These are phyloP conservation scores for Escallonia herrerae DNA, from an alignment of 129 eudicot genomes.

Conservation along the genomic window DNA sequence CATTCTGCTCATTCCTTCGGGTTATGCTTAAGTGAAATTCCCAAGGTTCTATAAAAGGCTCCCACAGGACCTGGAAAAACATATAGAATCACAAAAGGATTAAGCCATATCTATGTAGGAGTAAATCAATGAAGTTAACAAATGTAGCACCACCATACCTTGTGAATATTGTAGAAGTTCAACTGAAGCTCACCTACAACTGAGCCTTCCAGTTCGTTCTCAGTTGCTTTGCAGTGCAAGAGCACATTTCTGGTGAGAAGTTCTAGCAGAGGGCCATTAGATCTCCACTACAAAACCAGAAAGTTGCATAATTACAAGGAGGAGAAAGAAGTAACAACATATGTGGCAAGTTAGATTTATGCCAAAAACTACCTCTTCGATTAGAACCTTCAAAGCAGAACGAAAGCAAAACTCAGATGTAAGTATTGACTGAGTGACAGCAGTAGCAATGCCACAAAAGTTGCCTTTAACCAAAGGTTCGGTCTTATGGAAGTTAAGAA, in stretches of 20 bases:
- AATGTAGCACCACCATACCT: conserved; percentile 29
- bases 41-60: conserved; percentile 98
- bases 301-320: background rate
- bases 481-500: no score
- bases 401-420: no score
- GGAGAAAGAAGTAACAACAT: background rate
- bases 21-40: conserved; percentile 47
- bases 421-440: no score
- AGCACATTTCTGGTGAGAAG: conserved; percentile 41
- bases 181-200: conserved; percentile 64
- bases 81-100: no score
- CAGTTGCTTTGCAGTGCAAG: conserved; percentile 25
- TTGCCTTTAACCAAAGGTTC: no score
- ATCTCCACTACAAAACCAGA: conserved; percentile 48
- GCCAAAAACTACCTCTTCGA: no score
- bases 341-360: no score
- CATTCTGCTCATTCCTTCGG: conserved; percentile 45
- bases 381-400: no score
- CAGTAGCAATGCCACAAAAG: no score
- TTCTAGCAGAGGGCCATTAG: conserved; percentile 82
- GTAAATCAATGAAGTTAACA: no score
- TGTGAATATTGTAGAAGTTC: conserved; percentile 88
- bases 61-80: conserved; percentile 82
- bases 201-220: conserved; percentile 37
- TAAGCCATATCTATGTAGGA: no score